phyloP scores from a whole-genome alignment of 2,329 filamentous ascomycete genomes.

The Colletotrichum paranaense region DNA sequence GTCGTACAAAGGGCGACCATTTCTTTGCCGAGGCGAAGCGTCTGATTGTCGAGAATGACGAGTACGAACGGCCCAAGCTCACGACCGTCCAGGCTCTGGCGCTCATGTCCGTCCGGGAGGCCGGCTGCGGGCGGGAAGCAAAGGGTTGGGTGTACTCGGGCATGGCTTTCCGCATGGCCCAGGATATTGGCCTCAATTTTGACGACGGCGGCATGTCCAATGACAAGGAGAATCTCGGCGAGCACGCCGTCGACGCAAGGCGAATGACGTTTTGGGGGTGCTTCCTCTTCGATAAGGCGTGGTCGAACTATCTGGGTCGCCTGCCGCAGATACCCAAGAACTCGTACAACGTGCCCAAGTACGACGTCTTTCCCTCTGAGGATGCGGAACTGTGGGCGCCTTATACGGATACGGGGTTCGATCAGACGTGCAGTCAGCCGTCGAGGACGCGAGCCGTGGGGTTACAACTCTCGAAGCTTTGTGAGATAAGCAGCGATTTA shows the following conservation, averaged over 20 bases:
- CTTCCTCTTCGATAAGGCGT: slow-evolving; percentile 98
- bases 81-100: slow-evolving; percentile 94
- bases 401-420: slow-evolving; percentile 86
- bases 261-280: slow-evolving; percentile 97
- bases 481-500: slow-evolving; percentile 93
- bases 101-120: slow-evolving; percentile 95
- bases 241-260: slow-evolving; percentile 88
- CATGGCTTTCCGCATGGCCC: slow-evolving; percentile 98
- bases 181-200: slow-evolving; percentile 91
- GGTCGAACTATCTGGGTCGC: slow-evolving; percentile 96
- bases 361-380: slow-evolving; percentile 90
- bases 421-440: slow-evolving; percentile 79
- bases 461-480: slow-evolving; percentile 83
- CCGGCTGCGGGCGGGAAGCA: slow-evolving; percentile 91
- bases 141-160: slow-evolving; percentile 99
- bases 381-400: slow-evolving; percentile 89
- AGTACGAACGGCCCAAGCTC: slow-evolving; percentile 89
- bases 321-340: slow-evolving; percentile 86
- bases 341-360: slow-evolving; percentile 86
- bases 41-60: slow-evolving; percentile 88
- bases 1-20: slow-evolving; percentile 90
- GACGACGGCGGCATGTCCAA: slow-evolving; percentile 76
- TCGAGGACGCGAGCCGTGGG: slow-evolving; percentile 85
- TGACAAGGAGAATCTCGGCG: slow-evolving; percentile 71
- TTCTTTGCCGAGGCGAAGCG: slow-evolving; percentile 96